These are phyloP conservation scores for Monosporozyma aerobia DNA, from an alignment of 805 yeast species.

Conservation along the genomic window DNA sequence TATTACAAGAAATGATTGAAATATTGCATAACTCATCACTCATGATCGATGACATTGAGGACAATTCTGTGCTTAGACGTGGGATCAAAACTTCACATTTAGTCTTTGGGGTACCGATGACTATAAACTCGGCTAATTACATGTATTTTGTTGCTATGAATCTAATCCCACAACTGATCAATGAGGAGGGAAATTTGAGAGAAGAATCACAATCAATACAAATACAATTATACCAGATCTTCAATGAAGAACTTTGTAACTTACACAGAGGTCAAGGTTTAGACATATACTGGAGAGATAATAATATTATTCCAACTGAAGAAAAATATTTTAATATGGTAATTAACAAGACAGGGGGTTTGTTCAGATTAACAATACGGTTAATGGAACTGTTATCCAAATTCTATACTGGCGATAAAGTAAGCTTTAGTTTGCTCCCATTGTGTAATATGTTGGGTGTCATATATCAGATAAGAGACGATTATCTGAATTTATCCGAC, in stretches of 20 bases:
- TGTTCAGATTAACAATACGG: conserved; percentile 65
- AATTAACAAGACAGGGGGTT: conserved; percentile 81
- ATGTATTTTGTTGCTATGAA: conserved; percentile 69
- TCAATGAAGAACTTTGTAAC: conserved; percentile 66
- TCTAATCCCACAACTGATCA: conserved; percentile 32
- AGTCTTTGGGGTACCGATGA: conserved; percentile 66
- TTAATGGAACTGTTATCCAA: conserved; percentile 40
- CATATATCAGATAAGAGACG: conserved; percentile 80
- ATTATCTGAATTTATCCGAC: conserved; percentile 57
- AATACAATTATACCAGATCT: conserved; percentile 32
- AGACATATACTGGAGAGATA: conserved; percentile 83
- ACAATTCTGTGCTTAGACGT: conserved; percentile 57
- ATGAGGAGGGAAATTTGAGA: conserved; percentile 1
- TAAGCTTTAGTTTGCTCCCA: conserved; percentile 35
- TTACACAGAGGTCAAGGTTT: conserved; percentile 86
- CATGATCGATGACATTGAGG: conserved; percentile 84
- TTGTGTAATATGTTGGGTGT: conserved; percentile 73
- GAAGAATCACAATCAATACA: conserved; percentile 6
- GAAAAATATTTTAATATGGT: conserved; percentile 71
- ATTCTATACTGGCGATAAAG: conserved; percentile 2
- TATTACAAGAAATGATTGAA: conserved; percentile 43
- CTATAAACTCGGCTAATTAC: conserved; percentile 75
- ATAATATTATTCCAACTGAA: conserved; percentile 43
- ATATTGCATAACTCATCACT: conserved; percentile 58
- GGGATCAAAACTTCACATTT: conserved; percentile 75